Evolutionary conservation across 1,139 yeast genomes (phyloP).

Genomic region (Saccharomycopsis crataegensis): DNA sequence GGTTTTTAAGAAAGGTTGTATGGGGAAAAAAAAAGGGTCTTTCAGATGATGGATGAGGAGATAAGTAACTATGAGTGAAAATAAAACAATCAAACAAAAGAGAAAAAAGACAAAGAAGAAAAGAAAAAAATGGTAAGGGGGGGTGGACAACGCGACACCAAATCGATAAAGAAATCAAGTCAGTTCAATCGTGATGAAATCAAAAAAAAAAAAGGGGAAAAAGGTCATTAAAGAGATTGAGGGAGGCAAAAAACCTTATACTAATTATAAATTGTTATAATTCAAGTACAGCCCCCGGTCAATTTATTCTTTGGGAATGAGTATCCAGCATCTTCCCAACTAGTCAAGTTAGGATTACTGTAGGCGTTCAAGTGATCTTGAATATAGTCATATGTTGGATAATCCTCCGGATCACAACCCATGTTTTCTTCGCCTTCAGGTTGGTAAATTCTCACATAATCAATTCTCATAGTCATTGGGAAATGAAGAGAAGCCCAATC

Average conservation of each 20-base stretch:
- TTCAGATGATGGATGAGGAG: too few species aligned
- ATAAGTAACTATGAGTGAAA: neutral
- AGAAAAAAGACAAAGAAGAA: neutral
- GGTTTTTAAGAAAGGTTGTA: too few species aligned
- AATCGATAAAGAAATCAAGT: neutral
- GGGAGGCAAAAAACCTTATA: neutral
- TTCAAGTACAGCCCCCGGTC: slow-evolving; percentile 34
- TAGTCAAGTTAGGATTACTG: slow-evolving; percentile 51
- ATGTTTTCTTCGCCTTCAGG: slow-evolving; percentile 40
- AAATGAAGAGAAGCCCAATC: slow-evolving; percentile 66
- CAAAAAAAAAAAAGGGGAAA: neutral
- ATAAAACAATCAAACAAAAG: neutral
- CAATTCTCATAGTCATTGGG: slow-evolving; percentile 63
- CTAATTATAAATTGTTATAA: neutral
- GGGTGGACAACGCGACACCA: neutral
- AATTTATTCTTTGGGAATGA: slow-evolving; percentile 48
- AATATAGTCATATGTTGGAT: slow-evolving; percentile 72
- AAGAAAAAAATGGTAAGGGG: neutral
- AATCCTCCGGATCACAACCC: slow-evolving; percentile 70
- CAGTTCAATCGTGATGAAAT: neutral
- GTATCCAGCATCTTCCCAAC: slow-evolving; percentile 65
- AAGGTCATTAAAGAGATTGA: neutral
- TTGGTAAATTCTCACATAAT: slow-evolving; percentile 75
- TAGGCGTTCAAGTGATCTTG: slow-evolving; percentile 57
- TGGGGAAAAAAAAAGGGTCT: too few species aligned